Conservation (phyloP, 768 basidiomycete species). For the Hericium coralloides region DNA sequence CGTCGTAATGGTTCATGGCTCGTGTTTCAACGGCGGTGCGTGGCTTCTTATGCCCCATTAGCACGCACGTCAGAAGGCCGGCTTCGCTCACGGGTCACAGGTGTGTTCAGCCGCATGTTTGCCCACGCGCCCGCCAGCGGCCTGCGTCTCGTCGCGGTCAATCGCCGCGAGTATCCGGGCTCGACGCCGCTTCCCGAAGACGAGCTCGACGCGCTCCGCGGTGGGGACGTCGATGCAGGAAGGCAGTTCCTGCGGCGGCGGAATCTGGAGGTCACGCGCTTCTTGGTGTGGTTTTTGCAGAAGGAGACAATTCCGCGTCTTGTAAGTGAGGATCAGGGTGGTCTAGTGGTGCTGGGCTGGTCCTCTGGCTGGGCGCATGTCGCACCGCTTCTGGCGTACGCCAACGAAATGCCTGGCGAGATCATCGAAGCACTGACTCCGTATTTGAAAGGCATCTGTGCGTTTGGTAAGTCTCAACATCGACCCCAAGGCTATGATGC, state of each 20-base stretch:
- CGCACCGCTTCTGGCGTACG: background rate
- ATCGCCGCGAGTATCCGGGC: slow-evolving; percentile 27
- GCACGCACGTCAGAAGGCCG: too few relatives aligned
- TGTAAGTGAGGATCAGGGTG: background rate
- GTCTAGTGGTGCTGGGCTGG: background rate
- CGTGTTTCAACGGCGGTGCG: too few relatives aligned
- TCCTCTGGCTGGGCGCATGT: background rate
- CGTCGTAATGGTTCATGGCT: too few relatives aligned
- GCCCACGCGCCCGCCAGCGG: slow-evolving; percentile 17
- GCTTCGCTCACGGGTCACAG: slow-evolving; percentile 1
- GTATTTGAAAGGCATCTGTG: background rate
- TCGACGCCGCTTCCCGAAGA: slow-evolving; percentile 25
- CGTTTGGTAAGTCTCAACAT: background rate
- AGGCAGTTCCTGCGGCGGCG: background rate
- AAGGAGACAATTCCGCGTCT: background rate
- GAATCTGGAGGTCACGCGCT: background rate
- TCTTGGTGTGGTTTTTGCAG: background rate
- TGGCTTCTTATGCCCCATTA: too few relatives aligned
- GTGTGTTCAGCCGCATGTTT: slow-evolving; percentile 23
- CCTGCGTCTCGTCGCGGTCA: slow-evolving; percentile 28
- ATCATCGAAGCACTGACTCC: background rate
- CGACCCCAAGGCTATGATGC: background rate
- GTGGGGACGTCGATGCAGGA: slow-evolving; percentile 3
- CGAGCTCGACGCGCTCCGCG: slow-evolving; percentile 19
- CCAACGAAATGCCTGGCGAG: background rate